These are phyloP conservation scores for Funneliformis geosporum DNA, from an alignment of 192 early-diverging fungal species.

Conservation along the genomic window DNA sequence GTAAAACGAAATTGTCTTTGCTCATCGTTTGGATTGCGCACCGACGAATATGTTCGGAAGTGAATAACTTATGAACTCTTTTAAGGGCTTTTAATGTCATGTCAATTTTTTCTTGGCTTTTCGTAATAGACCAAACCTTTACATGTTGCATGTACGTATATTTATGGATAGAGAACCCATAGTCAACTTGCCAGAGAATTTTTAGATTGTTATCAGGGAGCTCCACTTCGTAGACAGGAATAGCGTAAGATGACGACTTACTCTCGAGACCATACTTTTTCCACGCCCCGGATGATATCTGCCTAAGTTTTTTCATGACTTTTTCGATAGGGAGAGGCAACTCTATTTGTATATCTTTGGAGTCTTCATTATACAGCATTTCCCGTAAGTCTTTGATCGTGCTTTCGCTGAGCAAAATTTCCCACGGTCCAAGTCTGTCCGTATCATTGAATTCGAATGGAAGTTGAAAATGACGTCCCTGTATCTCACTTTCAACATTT, in stretches of 20 bases:
- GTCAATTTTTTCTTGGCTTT: background rate
- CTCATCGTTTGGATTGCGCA: background rate
- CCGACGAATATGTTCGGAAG: background rate
- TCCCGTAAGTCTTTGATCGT: constrained; percentile 1
- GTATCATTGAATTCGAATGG: constrained; percentile 28
- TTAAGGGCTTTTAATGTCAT: background rate
- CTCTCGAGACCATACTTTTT: background rate
- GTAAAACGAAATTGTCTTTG: background rate
- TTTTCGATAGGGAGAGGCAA: background rate
- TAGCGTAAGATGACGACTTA: background rate
- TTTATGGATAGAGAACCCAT: background rate
- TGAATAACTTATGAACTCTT: constrained; percentile 19
- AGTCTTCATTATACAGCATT: too few relatives aligned
- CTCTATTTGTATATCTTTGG: background rate
- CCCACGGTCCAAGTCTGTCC: constrained; percentile 20
- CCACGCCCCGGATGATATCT: constrained; percentile 21
- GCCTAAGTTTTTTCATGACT: constrained; percentile 4
- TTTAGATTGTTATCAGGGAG: background rate
- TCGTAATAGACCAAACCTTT: constrained; percentile 19
- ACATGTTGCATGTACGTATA: background rate
- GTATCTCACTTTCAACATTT: too few relatives aligned
- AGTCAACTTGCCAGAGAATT: constrained; percentile 29
- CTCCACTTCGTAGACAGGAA: constrained; percentile 4
- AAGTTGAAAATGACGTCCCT: background rate
- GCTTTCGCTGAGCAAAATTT: constrained; percentile 18